A percentile compares a stretch with the other conserved stretches of the same genome.
phyloP scores from a whole-genome alignment of 495 filamentous ascomycete genomes.

The Astrocystis sublimbata region DNA sequence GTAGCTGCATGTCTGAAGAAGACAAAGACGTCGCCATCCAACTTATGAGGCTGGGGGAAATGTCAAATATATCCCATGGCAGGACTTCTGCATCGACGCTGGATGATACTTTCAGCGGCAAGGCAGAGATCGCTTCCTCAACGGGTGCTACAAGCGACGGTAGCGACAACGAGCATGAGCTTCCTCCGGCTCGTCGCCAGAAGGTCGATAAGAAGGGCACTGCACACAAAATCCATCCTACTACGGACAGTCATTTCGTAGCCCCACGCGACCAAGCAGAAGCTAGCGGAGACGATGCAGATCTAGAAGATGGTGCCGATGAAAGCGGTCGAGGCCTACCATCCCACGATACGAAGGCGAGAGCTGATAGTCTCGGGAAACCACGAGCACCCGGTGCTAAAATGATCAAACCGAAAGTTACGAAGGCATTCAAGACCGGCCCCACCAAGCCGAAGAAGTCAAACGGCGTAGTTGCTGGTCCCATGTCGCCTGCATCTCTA shows the following conservation, averaged over 20 bases:
- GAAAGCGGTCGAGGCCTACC: conserved; percentile 23
- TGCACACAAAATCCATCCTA: conserved; percentile 54
- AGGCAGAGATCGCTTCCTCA: conserved; percentile 82
- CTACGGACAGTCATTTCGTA: conserved; percentile 62
- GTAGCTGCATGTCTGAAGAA: conserved; percentile 94
- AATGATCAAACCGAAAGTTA: conserved; percentile 46
- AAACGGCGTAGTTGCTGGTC: conserved; percentile 39
- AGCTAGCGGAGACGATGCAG: conserved; percentile 69
- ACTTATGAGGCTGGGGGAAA: conserved; percentile 91
- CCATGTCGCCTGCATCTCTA: conserved; percentile 70
- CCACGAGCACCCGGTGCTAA: conserved; percentile 44
- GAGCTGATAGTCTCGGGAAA: conserved; percentile 44
- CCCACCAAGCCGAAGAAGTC: conserved; percentile 61
- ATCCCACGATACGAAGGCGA: conserved; percentile 35
- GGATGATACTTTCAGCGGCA: conserved; percentile 87
- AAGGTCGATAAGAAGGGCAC: conserved; percentile 55
- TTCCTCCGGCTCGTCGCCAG: conserved; percentile 61
- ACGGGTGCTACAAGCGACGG: conserved; percentile 80
- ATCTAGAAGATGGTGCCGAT: conserved; percentile 55
- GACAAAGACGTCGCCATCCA: conserved; percentile 97
- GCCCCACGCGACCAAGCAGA: conserved; percentile 67
- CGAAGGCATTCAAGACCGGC: conserved; percentile 42
- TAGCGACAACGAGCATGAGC: conserved; percentile 72
- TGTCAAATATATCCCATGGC: conserved; percentile 83
- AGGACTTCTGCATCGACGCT: conserved; percentile 91